Evolutionary conservation across 2,329 filamentous ascomycete species (phyloP), one percentile per base, ranked within the genome.

Genomic region (Penicillium sp.): DNA sequence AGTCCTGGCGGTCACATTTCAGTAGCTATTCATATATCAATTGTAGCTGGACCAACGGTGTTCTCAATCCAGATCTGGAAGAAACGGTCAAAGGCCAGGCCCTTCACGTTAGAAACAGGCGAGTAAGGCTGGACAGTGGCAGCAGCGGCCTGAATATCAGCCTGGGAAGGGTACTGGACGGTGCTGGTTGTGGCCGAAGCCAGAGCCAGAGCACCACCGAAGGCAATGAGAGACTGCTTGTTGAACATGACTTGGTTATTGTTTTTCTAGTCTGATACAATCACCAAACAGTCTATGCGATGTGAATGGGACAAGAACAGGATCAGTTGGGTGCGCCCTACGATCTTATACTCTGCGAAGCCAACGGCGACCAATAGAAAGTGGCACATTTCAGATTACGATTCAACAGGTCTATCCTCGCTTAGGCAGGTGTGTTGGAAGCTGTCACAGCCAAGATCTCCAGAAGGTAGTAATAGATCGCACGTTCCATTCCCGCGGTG

Each of bases 1-100:
- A 89, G 63, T 78, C 75, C 61, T 58, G 67, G n/a, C n/a, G n/a
- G n/a, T n/a, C 65, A 30, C 3, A 17, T 4, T 14, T 18, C 11
- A 7, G 21, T 9, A 21, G 34, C 19, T 19, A 15, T 14, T 14
- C 14, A 8, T 17, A 36, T 14, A 7, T 32, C 3, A 18, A 25
- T 21, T 7, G 3, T 25, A 11, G 7, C 9, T 4, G 23, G 9
- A 51, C 83, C 41, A 43, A 64, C 76, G 28, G 83, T 86, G 60
- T 90, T 90, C 69, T 90, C 86, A 25, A 88, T 76, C 82, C 83
- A 90, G 63, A 90, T 80, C 43, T 81, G 77, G 39, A 79, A 79
- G 47, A 86, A 78, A 15, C 84, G 79, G 62, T 89, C 77, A 59
- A 90, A 90, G 0, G 75, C 82, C 59, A 82, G 79, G 51, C 87